Evolutionary conservation across 2,329 filamentous ascomycete species (phyloP).

Genomic region (Niveomyces coronatus): DNA sequence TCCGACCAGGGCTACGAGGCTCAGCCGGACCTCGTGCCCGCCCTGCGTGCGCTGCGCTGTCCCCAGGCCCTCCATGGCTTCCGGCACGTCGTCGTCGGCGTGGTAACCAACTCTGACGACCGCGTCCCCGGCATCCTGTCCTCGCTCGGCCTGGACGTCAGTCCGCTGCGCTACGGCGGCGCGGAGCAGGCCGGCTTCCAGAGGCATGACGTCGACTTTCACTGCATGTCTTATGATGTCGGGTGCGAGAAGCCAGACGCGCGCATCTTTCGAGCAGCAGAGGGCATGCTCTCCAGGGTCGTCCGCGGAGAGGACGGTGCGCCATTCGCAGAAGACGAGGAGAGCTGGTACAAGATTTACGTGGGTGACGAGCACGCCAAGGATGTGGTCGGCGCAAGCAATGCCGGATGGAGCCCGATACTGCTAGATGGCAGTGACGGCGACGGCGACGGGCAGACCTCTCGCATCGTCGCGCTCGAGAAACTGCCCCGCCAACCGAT

Average conservation of each 20-base stretch:
- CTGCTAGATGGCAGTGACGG: too few species aligned
- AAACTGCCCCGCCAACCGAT: slow-evolving; percentile 8
- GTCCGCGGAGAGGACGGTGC: slow-evolving; percentile 14
- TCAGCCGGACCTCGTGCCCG: slow-evolving; percentile 32
- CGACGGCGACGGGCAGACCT: slow-evolving; percentile 4
- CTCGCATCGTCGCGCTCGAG: slow-evolving; percentile 6
- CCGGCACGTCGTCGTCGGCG: slow-evolving; percentile 36
- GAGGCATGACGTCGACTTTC: slow-evolving; percentile 38
- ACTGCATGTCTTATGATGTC: slow-evolving; percentile 53
- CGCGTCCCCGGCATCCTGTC: slow-evolving; percentile 43
- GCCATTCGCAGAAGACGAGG: slow-evolving; percentile 12
- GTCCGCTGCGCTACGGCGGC: slow-evolving; percentile 22
- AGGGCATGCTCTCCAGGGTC: slow-evolving; percentile 27
- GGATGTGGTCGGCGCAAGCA: slow-evolving; percentile 36
- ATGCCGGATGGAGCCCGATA: slow-evolving; percentile 17
- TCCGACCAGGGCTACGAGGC: slow-evolving; percentile 41
- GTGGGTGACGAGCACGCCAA: slow-evolving; percentile 44
- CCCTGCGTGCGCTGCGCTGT: slow-evolving; percentile 31
- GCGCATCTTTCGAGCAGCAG: slow-evolving; percentile 45
- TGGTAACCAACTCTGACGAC: slow-evolving; percentile 55
- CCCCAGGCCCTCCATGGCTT: slow-evolving; percentile 15
- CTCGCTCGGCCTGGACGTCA: slow-evolving; percentile 41
- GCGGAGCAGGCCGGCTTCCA: not conserved
- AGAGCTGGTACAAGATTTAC: slow-evolving; percentile 34
- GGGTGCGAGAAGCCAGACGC: slow-evolving; percentile 48